Percentiles rank a stretch among this genome's conserved stretches.
Evolutionary conservation across 2,329 filamentous ascomycete species (phyloP).

Genomic region (Cucurbitaria berberidis): DNA sequence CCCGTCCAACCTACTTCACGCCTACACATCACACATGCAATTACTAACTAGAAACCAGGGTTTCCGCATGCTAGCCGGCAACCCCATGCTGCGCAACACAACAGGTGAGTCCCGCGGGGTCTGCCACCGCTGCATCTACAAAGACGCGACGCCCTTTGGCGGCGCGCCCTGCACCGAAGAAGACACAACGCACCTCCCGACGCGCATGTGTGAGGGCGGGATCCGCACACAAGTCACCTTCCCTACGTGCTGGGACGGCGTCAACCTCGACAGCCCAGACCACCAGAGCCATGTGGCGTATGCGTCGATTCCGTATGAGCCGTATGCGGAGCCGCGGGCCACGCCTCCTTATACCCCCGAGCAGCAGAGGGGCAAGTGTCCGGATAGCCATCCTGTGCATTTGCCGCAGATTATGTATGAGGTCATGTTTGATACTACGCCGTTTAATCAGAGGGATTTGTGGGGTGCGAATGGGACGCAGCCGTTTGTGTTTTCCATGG

Average conservation of each 20-base stretch:
- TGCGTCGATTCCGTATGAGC: constrained; percentile 39
- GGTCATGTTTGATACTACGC: constrained; percentile 53
- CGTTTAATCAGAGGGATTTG: constrained; percentile 32
- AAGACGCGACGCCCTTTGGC: constrained; percentile 30
- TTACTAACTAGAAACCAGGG: constrained; percentile 19
- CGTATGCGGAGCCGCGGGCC: constrained; percentile 26
- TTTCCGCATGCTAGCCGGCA: constrained; percentile 57
- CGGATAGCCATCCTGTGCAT: constrained; percentile 50
- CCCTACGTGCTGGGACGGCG: constrained; percentile 60
- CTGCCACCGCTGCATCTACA: constrained; percentile 42
- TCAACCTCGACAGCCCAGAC: constrained; percentile 58
- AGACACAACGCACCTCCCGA: constrained; percentile 48
- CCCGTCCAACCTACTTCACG: too few relatives aligned
- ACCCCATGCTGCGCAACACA: constrained; percentile 41
- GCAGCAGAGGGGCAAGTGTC: constrained; percentile 48
- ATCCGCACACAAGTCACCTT: constrained; percentile 55
- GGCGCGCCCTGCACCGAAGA: constrained; percentile 50
- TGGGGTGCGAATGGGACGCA: constrained; percentile 38
- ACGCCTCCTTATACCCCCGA: constrained; percentile 26
- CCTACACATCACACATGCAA: neutral
- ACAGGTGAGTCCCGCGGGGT: constrained; percentile 38
- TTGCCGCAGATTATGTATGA: constrained; percentile 57
- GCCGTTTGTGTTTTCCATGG: constrained; percentile 41
- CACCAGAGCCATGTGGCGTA: constrained; percentile 61
- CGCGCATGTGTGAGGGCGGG: constrained; percentile 51